Conservation (phyloP, 1,139 yeast species). For the Geotrichum europaeum region DNA sequence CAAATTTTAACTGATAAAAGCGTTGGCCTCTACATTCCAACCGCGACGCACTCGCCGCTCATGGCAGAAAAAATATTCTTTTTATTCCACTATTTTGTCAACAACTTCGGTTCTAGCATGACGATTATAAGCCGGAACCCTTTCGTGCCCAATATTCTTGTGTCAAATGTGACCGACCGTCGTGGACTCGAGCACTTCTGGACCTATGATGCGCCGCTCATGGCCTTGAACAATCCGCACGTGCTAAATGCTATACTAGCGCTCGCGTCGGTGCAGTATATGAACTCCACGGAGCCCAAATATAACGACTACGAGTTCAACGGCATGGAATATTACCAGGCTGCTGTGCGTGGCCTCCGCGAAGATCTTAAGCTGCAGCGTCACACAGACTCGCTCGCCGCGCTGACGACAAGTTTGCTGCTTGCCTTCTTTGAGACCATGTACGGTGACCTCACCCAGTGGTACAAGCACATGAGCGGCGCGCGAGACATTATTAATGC, state of each 20-base stretch:
- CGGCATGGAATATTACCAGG: slow-evolving; percentile 10
- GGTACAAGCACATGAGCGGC: slow-evolving; percentile 18
- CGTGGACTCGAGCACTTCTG: slow-evolving; percentile 17
- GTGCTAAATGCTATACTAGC: slow-evolving; percentile 14
- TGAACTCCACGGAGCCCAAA: neutral
- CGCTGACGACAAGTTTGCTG: slow-evolving; percentile 14
- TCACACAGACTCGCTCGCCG: slow-evolving; percentile 9
- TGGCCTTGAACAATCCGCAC: slow-evolving; percentile 14
- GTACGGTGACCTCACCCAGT: slow-evolving; percentile 16
- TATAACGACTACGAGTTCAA: neutral
- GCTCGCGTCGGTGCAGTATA: slow-evolving; percentile 10
- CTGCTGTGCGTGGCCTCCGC: slow-evolving; percentile 6
- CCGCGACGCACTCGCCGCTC: slow-evolving; percentile 3
- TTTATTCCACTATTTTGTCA: slow-evolving; percentile 5
- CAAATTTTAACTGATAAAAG: neutral
- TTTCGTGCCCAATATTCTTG: neutral
- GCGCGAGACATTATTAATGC: slow-evolving; percentile 15
- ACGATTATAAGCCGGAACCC: neutral
- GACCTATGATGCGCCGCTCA: slow-evolving; percentile 16
- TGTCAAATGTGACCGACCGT: neutral
- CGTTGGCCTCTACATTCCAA: neutral
- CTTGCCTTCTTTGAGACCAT: slow-evolving; percentile 18
- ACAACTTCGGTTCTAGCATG: slow-evolving; percentile 7
- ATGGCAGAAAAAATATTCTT: neutral
- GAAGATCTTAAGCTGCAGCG: slow-evolving; percentile 7